Base-by-base conservation (phyloP, 2,329 filamentous ascomycete genomes). In the Hortaea werneckii region DNA sequence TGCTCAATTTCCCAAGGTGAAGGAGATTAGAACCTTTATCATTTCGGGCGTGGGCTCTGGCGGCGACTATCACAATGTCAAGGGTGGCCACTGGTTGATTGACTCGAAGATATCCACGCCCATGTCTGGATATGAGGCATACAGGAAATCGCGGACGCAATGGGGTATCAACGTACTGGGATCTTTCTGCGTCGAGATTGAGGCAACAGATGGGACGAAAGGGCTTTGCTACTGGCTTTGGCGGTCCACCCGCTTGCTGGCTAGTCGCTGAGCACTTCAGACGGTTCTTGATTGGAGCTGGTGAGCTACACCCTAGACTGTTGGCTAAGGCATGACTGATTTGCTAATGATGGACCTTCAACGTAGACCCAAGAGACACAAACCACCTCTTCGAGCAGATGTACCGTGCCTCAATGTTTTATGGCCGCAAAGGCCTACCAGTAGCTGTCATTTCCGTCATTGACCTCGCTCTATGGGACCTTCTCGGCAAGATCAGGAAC, bases 141-240 rank as follows among this genome's bases (percentile, higher is more conserved):
- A 94, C 67, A 81, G 88, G 54, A 79, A 82, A 50, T 95, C 88
- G 34, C 77, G 89, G 57, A 95, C 88, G 9, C 88, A 82, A 64
- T 95, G 87, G 86, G 89, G 89, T 34, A 95, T 95, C 74, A 95
- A 95, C 58, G 88, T 95, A 6, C 71, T 95, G 27, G 89, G 89
- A 1, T 94, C 88, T 0, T 94, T 95, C 69, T 84, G 88, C 57
- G 78, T 95, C 6, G 88, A 95, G 67, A 80, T 95, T 45, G 87
- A 94, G 66, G 85, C 85, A 11, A 82, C 78, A 6, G 87, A 95
- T 71, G 89, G 89, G 54, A 92, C 86, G n/a, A 85, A 90, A 56
- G 20, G 89, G 89, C 34, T 92, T 95, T 64, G 89, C 89, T 3
- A 95, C 89, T 28, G 89, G 89, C 11, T 95, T 95, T 62, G 89